Evolutionary conservation across 106 monocot species (phyloP).

Genomic region (Dendrobium catenatum): DNA sequence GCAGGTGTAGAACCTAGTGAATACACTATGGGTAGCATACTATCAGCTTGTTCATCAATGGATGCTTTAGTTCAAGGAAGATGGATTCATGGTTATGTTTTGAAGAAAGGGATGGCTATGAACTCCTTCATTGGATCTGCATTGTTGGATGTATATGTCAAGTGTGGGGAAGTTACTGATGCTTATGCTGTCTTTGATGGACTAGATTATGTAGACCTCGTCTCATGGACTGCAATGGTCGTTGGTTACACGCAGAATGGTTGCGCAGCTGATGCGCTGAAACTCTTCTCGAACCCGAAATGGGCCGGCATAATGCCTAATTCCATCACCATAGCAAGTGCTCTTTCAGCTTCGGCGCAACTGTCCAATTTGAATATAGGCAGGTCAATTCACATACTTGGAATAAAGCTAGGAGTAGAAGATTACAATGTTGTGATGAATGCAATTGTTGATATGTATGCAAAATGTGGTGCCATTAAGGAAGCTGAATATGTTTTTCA

Average conservation of each 20-base stretch:
- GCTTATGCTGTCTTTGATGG: slow-evolving; percentile 32
- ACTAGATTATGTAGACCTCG: slow-evolving; percentile 22
- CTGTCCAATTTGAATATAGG: slow-evolving; percentile 22
- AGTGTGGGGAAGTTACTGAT: slow-evolving; percentile 42
- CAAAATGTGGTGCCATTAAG: slow-evolving; percentile 25
- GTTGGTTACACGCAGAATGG: slow-evolving; percentile 48
- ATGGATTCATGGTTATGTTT: slow-evolving; percentile 46
- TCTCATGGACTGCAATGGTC: slow-evolving; percentile 63
- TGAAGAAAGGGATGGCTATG: slow-evolving; percentile 28
- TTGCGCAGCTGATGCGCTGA: slow-evolving; percentile 25
- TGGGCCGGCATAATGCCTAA: slow-evolving; percentile 29
- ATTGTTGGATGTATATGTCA: slow-evolving; percentile 55
- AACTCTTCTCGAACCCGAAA: slow-evolving; percentile 32
- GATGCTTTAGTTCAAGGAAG: slow-evolving; percentile 45
- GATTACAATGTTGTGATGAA: slow-evolving; percentile 28
- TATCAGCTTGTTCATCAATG: slow-evolving; percentile 31
- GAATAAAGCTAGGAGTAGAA: slow-evolving; percentile 30
- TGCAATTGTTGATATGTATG: slow-evolving; percentile 55
- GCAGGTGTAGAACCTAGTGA: slow-evolving; percentile 20
- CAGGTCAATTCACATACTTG: slow-evolving; percentile 29
- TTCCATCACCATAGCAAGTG: slow-evolving; percentile 41
- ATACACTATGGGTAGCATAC: slow-evolving; percentile 32
- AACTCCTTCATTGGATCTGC: slow-evolving; percentile 35
- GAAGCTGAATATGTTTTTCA: slow-evolving; percentile 40
- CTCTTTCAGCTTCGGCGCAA: slow-evolving; percentile 44